Percentiles rank a stretch among this genome's conserved stretches.
phyloP scores from a whole-genome alignment of 192 early-diverging fungal species.

The Linnemannia exigua region DNA sequence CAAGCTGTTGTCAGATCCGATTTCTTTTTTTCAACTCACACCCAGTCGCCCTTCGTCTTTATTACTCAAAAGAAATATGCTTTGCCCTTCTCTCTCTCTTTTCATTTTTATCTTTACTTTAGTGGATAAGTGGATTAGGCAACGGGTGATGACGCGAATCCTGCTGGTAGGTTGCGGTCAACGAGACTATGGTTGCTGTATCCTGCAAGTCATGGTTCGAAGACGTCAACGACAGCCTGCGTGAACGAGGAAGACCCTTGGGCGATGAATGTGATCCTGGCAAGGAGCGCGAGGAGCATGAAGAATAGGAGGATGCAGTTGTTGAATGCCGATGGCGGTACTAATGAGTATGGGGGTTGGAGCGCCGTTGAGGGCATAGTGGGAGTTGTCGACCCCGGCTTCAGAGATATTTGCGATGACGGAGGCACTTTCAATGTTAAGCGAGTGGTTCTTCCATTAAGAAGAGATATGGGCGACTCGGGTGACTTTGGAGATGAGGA shows the following conservation, averaged over 20 bases:
- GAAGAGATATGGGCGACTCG: background rate
- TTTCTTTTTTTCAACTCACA: background rate
- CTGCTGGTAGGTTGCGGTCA: constrained; percentile 18
- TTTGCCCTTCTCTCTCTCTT: background rate
- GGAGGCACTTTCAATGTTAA: background rate
- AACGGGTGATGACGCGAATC: constrained; percentile 23
- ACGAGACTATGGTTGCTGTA: background rate
- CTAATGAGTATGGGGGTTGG: background rate
- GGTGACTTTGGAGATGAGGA: background rate
- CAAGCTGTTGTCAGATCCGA: constrained; percentile 1
- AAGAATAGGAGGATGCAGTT: too few relatives aligned
- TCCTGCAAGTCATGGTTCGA: background rate
- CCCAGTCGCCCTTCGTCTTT: background rate
- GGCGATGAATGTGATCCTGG: background rate
- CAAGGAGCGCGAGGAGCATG: too few relatives aligned
- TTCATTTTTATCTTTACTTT: background rate
- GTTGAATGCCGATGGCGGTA: too few relatives aligned
- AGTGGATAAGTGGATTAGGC: background rate
- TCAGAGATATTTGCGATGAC: background rate
- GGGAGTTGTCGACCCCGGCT: background rate
- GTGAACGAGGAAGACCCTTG: constrained; percentile 17
- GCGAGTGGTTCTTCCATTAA: background rate
- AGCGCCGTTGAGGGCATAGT: background rate
- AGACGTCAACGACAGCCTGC: background rate
- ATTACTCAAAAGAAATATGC: background rate